These are phyloP conservation scores for Lentinula sp. DNA, from an alignment of 768 basidiomycete genomes.

Conservation along the genomic window DNA sequence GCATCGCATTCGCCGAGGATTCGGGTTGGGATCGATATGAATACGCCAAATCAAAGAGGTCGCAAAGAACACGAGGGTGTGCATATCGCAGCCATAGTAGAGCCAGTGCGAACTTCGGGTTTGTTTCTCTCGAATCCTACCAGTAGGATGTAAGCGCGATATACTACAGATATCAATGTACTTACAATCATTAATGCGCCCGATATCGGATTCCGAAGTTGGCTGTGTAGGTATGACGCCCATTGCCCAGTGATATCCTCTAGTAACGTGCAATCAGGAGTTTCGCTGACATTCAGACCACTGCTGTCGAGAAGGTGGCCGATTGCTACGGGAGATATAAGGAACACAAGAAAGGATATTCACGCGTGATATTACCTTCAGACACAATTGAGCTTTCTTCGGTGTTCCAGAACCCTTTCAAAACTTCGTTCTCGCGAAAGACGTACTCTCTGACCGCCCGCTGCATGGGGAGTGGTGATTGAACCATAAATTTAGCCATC, in stretches of 20 bases:
- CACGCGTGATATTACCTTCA: background rate
- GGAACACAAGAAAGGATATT: background rate
- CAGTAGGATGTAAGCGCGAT: background rate
- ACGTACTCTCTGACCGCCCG: background rate
- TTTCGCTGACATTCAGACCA: background rate
- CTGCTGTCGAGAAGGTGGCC: background rate
- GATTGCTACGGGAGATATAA: background rate
- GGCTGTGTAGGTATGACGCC: background rate
- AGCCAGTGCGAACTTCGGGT: conserved; percentile 17
- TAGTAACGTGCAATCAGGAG: background rate
- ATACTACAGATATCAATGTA: background rate
- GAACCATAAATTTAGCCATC: background rate
- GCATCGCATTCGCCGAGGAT: background rate
- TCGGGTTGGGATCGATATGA: background rate
- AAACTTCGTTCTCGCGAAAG: background rate
- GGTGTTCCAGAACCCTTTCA: background rate
- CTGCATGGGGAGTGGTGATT: background rate
- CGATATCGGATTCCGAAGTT: background rate
- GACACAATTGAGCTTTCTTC: background rate
- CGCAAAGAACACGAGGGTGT: conserved; percentile 30
- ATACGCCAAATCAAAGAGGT: conserved; percentile 34
- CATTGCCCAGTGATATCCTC: background rate
- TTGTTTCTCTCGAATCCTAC: background rate
- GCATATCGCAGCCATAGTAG: conserved; percentile 56
- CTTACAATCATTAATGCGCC: background rate